These are phyloP conservation scores for Penicillium steckii DNA, from an alignment of 495 filamentous ascomycete genomes.

Conservation along the genomic window DNA sequence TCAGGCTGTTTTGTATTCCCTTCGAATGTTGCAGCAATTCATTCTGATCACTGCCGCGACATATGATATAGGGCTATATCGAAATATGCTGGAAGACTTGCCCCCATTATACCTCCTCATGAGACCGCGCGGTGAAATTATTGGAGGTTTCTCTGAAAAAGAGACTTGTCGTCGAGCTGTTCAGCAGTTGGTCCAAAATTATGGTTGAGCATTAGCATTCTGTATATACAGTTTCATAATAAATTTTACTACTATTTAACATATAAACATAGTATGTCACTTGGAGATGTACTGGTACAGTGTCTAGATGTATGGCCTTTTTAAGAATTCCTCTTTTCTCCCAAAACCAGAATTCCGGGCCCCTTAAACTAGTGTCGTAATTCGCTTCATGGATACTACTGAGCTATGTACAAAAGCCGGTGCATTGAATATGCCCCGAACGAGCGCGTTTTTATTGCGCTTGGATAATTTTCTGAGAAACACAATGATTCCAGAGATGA, in stretches of 20 bases:
- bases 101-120: slow-evolving; percentile 37
- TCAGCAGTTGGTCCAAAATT: slow-evolving; percentile 16
- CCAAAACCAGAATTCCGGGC: too few species aligned
- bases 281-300: neutral
- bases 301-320: neutral
- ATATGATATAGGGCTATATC: slow-evolving; percentile 5
- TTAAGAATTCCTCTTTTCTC: too few species aligned
- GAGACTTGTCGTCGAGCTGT: slow-evolving; percentile 6
- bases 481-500: neutral
- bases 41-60: slow-evolving; percentile 24
- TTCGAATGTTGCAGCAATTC: slow-evolving; percentile 63
- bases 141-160: slow-evolving; percentile 8
- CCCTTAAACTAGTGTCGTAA: neutral
- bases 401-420: neutral
- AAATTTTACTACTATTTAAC: neutral
- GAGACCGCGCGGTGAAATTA: slow-evolving; percentile 22
- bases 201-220: slow-evolving; percentile 9
- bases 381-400: neutral
- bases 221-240: too few species aligned
- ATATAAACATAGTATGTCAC: too few species aligned
- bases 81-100: slow-evolving; percentile 18
- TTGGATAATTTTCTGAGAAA: neutral
- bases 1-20: slow-evolving; percentile 62
- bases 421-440: neutral
- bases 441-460: neutral